A percentile compares a stretch with the other conserved stretches of the same genome.
Conservation (phyloP, 2,329 filamentous ascomycete species). For the Cladophialophora exuberans region DNA sequence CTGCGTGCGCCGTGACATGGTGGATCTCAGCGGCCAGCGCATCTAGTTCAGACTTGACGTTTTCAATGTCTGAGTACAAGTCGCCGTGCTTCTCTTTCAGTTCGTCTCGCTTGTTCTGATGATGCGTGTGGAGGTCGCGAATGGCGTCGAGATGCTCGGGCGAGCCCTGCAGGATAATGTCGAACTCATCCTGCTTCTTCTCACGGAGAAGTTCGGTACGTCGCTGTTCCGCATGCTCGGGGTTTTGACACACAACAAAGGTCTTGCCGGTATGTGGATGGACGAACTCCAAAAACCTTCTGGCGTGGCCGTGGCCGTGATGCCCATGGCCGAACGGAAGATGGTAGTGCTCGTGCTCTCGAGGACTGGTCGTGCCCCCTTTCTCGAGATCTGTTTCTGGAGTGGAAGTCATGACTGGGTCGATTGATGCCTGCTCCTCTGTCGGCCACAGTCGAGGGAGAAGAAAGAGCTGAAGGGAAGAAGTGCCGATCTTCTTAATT, state of each 20-base stretch:
- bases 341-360: slow-evolving; percentile 28
- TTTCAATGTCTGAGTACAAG: slow-evolving; percentile 61
- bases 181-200: slow-evolving; percentile 17
- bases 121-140: slow-evolving; percentile 56
- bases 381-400: slow-evolving; percentile 12
- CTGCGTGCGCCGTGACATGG: slow-evolving; percentile 56
- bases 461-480: neutral
- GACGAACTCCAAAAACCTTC: slow-evolving; percentile 56
- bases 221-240: slow-evolving; percentile 42
- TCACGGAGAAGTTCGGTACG: slow-evolving; percentile 15
- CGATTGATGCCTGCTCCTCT: neutral
- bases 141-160: slow-evolving; percentile 44
- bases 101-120: slow-evolving; percentile 51
- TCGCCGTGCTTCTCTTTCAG: slow-evolving; percentile 55
- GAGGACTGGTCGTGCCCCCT: slow-evolving; percentile 1
- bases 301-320: slow-evolving; percentile 37
- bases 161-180: slow-evolving; percentile 26
- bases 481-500: no score
- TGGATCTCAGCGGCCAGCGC: slow-evolving; percentile 58
- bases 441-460: neutral
- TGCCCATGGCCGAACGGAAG: slow-evolving; percentile 1
- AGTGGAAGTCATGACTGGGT: slow-evolving; percentile 1
- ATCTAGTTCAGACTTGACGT: slow-evolving; percentile 58
- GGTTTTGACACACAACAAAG: slow-evolving; percentile 59
- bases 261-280: slow-evolving; percentile 57